Evolutionary conservation across 371 early-diverging fungal genomes (phyloP), one percentile per base, ranked within the genome.

Genomic region (Zopfochytrium polystomum): DNA sequence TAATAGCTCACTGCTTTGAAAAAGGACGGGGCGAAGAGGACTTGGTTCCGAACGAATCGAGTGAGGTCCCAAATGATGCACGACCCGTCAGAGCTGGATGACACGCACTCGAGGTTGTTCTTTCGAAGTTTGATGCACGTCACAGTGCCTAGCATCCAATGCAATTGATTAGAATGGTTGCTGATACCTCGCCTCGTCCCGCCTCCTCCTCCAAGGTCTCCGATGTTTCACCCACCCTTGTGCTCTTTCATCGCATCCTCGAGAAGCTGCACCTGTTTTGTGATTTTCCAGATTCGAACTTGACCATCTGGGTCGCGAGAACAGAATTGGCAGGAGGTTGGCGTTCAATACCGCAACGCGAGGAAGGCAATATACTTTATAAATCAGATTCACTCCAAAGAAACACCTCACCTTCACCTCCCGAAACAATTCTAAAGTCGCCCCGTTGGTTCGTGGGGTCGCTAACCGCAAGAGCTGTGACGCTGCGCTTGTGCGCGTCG

Each of bases 1-100:
- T 69, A 79, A 70, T 82, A 80, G 43, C 53, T 50, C 2, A 77
- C 78, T n/a, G 78, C 74, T 44, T 82, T 80, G 68, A 82, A 78
- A 68, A 80, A 80, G 15, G 70, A 66, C 11, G 80, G 77, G 1
- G 81, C 83, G 56, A 82, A 82, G 27, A 82, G 58, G n/a, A 82
- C 80, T 55, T 82, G 83, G 64, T 77, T 79, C 15, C 83, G 74
- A 18, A 79, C 79, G 58, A 73, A 74, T 31, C 83, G 72, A 26
- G 74, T 71, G 13, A 82, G 62, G 60, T 82, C 83, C 83, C 83
- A 82, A 42, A 82, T 60, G 51, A 82, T 79, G 50, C 80, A 80
- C n/a, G 75, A 74, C 13, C 83, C 80, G 63, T 82, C 83, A 15
- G 68, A 64, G 32, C 71, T 70, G 30, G 78, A 68, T 18, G 77